These are phyloP conservation scores for Talaromyces sp. DNA, from an alignment of 2,329 filamentous ascomycete genomes.

Conservation along the genomic window DNA sequence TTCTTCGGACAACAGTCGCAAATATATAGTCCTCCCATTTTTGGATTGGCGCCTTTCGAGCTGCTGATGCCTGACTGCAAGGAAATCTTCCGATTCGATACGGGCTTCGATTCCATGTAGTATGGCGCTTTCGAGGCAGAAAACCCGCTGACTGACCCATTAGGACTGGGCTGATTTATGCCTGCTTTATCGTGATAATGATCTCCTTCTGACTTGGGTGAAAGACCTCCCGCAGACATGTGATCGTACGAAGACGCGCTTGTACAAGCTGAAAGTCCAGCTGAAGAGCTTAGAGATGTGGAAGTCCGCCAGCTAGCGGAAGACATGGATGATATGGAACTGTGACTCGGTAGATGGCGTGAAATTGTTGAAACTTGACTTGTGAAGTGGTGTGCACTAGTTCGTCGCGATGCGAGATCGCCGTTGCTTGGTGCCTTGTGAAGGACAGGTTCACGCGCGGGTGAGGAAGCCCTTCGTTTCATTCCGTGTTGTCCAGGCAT, in stretches of 20 bases:
- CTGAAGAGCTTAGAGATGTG: conserved; percentile 43
- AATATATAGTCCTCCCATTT: conserved; percentile 54
- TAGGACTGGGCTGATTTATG: conserved; percentile 44
- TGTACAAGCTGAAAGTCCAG: conserved; percentile 57
- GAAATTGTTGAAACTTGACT: conserved; percentile 54
- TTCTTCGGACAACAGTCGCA: conserved; percentile 98
- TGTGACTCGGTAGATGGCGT: conserved; percentile 55
- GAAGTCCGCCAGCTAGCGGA: conserved; percentile 60
- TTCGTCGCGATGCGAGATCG: conserved; percentile 56
- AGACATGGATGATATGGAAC: conserved; percentile 64
- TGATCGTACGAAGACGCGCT: conserved; percentile 62
- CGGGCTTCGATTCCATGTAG: conserved; percentile 39
- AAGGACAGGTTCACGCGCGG: conserved; percentile 53
- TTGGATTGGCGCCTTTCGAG: conserved; percentile 20
- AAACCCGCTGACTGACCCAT: conserved; percentile 39
- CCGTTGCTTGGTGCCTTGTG: conserved; percentile 40
- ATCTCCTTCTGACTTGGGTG: conserved; percentile 56
- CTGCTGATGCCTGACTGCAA: conserved; percentile 29
- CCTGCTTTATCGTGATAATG: conserved; percentile 52
- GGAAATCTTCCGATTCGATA: conserved; percentile 48
- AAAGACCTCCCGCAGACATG: conserved; percentile 59
- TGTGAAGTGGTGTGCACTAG: conserved; percentile 53
- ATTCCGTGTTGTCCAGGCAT: conserved; percentile 50
- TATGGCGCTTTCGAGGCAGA: conserved; percentile 24
- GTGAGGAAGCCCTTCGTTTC: conserved; percentile 64